phyloP scores from a whole-genome alignment of 805 yeast genomes.

The Wickerhamomyces subpelliculosus region DNA sequence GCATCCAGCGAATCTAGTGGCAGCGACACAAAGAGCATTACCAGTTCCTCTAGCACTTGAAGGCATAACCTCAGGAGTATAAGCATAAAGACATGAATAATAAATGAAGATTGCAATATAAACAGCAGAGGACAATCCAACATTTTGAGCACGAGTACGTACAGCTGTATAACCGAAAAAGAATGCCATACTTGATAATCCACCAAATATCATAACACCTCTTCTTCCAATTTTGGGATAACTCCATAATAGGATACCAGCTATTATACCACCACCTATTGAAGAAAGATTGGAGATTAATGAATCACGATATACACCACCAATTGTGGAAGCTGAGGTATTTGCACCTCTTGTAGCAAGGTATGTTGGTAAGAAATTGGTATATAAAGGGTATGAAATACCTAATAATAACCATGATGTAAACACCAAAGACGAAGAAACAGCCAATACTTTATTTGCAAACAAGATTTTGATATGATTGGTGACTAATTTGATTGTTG shows the following conservation, averaged over 20 bases:
- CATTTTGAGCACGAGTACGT: slow-evolving; percentile 43
- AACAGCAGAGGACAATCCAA: slow-evolving; percentile 36
- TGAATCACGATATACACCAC: slow-evolving; percentile 39
- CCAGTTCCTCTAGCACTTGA: slow-evolving; percentile 49
- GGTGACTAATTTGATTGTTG: slow-evolving; percentile 23
- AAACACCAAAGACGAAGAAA: slow-evolving; percentile 34
- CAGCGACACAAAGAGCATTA: slow-evolving; percentile 48
- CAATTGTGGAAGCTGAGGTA: slow-evolving; percentile 32
- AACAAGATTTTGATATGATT: slow-evolving; percentile 37
- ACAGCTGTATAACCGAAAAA: slow-evolving; percentile 59
- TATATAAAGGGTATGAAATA: slow-evolving; percentile 44
- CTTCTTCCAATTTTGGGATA: slow-evolving; percentile 39
- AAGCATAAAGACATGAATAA: slow-evolving; percentile 56
- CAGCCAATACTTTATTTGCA: slow-evolving; percentile 30
- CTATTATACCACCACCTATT: slow-evolving; percentile 42
- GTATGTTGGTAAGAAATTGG: slow-evolving; percentile 44
- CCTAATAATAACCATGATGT: slow-evolving; percentile 48
- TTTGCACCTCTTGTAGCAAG: slow-evolving; percentile 41
- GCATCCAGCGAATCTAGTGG: slow-evolving; percentile 44
- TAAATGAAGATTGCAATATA: slow-evolving; percentile 39
- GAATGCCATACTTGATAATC: slow-evolving; percentile 45
- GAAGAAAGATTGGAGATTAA: slow-evolving; percentile 37
- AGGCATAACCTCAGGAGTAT: slow-evolving; percentile 60
- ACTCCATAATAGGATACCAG: slow-evolving; percentile 29
- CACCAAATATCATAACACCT: slow-evolving; percentile 49